phyloP scores from a whole-genome alignment of 257 asterid genomes.

The Nicotiana sylvestris region DNA sequence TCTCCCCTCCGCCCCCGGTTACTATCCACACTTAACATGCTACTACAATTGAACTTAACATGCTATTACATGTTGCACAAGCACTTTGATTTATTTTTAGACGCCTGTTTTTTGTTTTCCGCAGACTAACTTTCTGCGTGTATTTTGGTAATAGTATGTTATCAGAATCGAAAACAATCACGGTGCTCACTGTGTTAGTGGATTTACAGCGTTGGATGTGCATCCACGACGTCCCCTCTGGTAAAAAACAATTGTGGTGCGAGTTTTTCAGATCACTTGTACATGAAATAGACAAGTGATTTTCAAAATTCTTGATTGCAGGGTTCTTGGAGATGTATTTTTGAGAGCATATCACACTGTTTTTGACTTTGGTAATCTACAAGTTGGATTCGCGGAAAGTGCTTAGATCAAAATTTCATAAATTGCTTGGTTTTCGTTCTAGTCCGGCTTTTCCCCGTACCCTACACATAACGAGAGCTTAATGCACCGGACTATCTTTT shows the following conservation, averaged over 20 bases:
- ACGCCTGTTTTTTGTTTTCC: neutral
- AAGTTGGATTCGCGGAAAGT: slow-evolving; percentile 30
- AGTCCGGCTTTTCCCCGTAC: no score
- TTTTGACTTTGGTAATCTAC: slow-evolving; percentile 30
- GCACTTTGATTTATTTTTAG: no score
- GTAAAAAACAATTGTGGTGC: neutral
- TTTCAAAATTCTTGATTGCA: neutral
- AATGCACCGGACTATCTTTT: fast-evolving
- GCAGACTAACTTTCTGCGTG: neutral
- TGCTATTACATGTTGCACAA: no score
- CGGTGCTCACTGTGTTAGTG: slow-evolving; percentile 23
- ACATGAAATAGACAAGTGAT: neutral
- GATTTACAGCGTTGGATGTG: slow-evolving; percentile 32
- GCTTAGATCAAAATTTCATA: neutral
- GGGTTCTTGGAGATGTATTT: slow-evolving; percentile 33
- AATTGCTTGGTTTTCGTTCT: no score
- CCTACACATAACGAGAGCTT: no score
- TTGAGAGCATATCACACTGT: slow-evolving; percentile 34
- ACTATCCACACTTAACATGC: no score
- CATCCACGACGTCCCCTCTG: slow-evolving; percentile 28
- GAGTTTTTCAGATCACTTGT: neutral
- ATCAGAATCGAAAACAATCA: slow-evolving; percentile 21
- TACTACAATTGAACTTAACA: no score
- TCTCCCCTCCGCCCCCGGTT: no score
- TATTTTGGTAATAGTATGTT: slow-evolving; percentile 14